phyloP scores from a whole-genome alignment of 805 yeast species.

The Komagataella populi region DNA sequence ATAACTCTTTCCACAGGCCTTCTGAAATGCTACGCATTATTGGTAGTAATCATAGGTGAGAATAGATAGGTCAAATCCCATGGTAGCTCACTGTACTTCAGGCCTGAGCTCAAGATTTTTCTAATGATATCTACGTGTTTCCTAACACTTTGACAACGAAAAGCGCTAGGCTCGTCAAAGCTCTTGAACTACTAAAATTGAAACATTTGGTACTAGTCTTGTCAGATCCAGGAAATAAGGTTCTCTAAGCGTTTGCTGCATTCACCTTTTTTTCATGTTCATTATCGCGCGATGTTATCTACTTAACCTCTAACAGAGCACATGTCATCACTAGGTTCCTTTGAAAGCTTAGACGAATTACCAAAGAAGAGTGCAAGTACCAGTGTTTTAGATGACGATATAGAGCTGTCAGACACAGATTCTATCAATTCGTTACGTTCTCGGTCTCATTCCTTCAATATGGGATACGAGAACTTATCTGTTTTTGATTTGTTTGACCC shows the following conservation, averaged over 20 bases:
- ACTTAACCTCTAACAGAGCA: background rate
- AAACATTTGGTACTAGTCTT: background rate
- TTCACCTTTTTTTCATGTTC: background rate
- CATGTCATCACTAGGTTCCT: background rate
- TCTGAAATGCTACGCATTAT: no score
- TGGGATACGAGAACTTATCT: constrained; percentile 11
- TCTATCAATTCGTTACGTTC: background rate
- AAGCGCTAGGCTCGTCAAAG: background rate
- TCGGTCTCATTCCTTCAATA: background rate
- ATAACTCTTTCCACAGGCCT: no score
- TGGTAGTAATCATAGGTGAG: no score
- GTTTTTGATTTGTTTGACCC: constrained; percentile 19
- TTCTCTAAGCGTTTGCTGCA: background rate
- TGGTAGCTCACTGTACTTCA: no score
- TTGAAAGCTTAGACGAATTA: background rate
- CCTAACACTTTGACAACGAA: no score
- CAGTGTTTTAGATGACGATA: background rate
- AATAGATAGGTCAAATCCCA: no score
- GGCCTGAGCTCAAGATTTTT: no score
- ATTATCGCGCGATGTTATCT: background rate
- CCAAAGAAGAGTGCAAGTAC: background rate
- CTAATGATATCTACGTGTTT: no score
- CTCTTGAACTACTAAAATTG: no score
- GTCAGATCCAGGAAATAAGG: background rate
- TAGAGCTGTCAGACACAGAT: background rate